These are phyloP conservation scores for Aspergillus uvarum DNA, from an alignment of 2,329 filamentous ascomycete genomes.

Conservation along the genomic window DNA sequence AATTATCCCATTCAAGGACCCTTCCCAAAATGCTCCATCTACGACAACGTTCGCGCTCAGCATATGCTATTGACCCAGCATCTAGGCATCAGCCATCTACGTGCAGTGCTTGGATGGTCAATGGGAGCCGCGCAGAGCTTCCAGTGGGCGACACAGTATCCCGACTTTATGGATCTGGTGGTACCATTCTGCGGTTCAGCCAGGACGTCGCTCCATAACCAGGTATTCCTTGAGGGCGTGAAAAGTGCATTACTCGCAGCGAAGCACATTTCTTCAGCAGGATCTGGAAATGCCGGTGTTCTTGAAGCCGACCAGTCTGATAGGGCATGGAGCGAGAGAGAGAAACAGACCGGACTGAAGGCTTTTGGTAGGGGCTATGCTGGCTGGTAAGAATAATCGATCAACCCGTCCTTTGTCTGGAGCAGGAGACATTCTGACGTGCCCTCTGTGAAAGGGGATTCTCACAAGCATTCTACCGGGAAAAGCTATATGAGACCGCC, in stretches of 20 bases:
- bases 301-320: slow-evolving; percentile 41
- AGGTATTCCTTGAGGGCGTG: slow-evolving; percentile 66
- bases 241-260: slow-evolving; percentile 60
- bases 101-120: slow-evolving; percentile 66
- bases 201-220: slow-evolving; percentile 64
- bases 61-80: slow-evolving; percentile 64
- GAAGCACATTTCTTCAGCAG: slow-evolving; percentile 55
- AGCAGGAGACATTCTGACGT: neutral
- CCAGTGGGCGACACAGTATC: slow-evolving; percentile 63
- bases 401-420: neutral
- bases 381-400: slow-evolving; percentile 54
- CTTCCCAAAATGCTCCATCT: slow-evolving; percentile 64
- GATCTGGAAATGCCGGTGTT: slow-evolving; percentile 49
- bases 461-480: slow-evolving; percentile 73
- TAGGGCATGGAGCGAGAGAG: slow-evolving; percentile 53
- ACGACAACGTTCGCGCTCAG: slow-evolving; percentile 69
- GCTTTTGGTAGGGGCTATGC: slow-evolving; percentile 75
- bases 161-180: slow-evolving; percentile 64
- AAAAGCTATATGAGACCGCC: slow-evolving; percentile 64
- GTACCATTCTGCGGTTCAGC: slow-evolving; percentile 68
- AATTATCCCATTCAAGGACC: slow-evolving; percentile 56
- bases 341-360: slow-evolving; percentile 61
- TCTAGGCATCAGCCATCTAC: slow-evolving; percentile 59
- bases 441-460: slow-evolving; percentile 58
- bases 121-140: slow-evolving; percentile 69